A percentile compares a stretch with the other conserved stretches of the same genome.
Evolutionary conservation across 148 eudicot genomes (phyloP).

Genomic region (Camellia sinensis): DNA sequence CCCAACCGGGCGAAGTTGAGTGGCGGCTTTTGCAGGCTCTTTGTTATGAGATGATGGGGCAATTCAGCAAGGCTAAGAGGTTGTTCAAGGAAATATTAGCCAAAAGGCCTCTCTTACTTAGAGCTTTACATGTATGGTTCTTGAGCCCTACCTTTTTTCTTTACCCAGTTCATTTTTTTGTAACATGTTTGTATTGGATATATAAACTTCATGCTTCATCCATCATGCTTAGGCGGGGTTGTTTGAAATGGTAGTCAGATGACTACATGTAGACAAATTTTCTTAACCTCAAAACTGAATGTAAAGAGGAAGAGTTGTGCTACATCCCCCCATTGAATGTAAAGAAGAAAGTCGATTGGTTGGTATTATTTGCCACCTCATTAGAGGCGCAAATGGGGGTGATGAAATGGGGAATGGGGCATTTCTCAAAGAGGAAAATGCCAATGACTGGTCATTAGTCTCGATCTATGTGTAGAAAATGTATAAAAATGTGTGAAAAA

Average conservation of each 20-base stretch:
- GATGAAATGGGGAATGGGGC: no score
- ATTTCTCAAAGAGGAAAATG: no score
- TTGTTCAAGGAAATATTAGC: conserved; percentile 63
- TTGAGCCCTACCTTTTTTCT: not conserved
- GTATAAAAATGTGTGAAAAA: no score
- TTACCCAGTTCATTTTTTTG: not conserved
- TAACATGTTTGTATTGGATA: not conserved
- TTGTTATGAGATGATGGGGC: conserved; percentile 84
- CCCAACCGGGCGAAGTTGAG: conserved; percentile 71
- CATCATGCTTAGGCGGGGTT: not conserved
- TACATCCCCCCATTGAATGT: no score
- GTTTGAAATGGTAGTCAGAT: not conserved
- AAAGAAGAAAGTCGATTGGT: no score
- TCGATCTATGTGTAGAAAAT: no score
- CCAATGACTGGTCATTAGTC: no score
- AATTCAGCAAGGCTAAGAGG: conserved; percentile 63
- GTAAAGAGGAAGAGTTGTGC: no score
- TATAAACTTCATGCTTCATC: not conserved
- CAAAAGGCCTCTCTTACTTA: conserved; percentile 66
- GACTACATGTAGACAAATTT: not conserved
- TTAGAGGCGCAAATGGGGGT: no score
- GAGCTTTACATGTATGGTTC: conserved; percentile 87
- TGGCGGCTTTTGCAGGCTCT: conserved; percentile 94
- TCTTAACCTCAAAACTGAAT: not conserved
- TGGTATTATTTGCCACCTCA: no score